A percentile compares a stretch with the other conserved stretches of the same genome.
These are phyloP conservation scores for Wickerhamiella alocasiicola DNA, from an alignment of 805 yeast species.

Conservation along the genomic window DNA sequence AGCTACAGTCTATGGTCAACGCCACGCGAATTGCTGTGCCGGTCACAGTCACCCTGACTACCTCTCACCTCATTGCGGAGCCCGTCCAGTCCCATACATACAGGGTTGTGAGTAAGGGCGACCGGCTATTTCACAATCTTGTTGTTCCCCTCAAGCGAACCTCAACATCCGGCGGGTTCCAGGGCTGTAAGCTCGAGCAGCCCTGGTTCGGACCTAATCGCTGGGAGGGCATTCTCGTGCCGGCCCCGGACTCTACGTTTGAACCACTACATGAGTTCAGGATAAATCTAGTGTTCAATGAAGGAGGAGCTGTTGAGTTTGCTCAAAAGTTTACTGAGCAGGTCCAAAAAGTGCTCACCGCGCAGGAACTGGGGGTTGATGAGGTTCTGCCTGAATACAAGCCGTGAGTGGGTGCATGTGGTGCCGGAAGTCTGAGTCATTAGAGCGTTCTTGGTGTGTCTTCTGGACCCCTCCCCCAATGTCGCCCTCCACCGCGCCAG, in stretches of 20 bases:
- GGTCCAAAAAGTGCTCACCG: slow-evolving; percentile 14
- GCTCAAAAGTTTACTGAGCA: slow-evolving; percentile 12
- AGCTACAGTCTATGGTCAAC: slow-evolving; percentile 12
- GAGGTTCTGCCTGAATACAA: slow-evolving; percentile 19
- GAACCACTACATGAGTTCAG: slow-evolving; percentile 23
- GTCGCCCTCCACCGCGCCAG: too few relatives aligned
- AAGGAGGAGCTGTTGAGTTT: slow-evolving; percentile 27
- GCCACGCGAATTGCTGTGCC: slow-evolving; percentile 5
- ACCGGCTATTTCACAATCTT: slow-evolving; percentile 20
- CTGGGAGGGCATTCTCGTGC: slow-evolving; percentile 22
- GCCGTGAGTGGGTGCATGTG: too few relatives aligned
- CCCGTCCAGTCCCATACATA: slow-evolving; percentile 16
- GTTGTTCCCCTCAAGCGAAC: slow-evolving; percentile 18
- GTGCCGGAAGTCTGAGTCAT: too few relatives aligned
- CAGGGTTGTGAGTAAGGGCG: slow-evolving; percentile 23
- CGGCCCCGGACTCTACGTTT: slow-evolving; percentile 17
- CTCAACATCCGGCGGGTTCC: slow-evolving; percentile 14
- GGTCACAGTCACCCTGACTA: slow-evolving; percentile 16
- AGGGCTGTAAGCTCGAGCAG: slow-evolving; percentile 20
- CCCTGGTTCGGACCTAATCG: slow-evolving; percentile 31
- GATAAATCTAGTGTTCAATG: slow-evolving; percentile 19
- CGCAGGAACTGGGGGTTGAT: slow-evolving; percentile 17
- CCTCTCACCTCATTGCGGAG: slow-evolving; percentile 16
- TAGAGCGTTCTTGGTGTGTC: too few relatives aligned
- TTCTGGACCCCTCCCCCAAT: too few relatives aligned